phyloP scores from a whole-genome alignment of 2,329 filamentous ascomycete species.

The Colletotrichum tropicale region DNA sequence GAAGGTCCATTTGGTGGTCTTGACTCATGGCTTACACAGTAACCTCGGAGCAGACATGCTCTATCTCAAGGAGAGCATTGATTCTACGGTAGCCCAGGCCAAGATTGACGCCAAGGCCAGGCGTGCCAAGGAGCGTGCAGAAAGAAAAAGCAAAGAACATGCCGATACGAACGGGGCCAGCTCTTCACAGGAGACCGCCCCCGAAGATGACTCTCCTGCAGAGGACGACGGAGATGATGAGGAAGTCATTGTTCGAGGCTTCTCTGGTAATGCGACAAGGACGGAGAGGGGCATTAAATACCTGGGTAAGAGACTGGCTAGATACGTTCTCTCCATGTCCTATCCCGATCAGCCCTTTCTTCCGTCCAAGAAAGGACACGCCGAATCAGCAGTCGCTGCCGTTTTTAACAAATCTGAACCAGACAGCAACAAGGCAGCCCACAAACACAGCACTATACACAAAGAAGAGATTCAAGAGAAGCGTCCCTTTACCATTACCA shows the following conservation, averaged over 20 bases:
- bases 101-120: constrained; percentile 70
- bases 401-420: constrained; percentile 44
- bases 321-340: constrained; percentile 87
- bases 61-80: constrained; percentile 96
- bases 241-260: constrained; percentile 88
- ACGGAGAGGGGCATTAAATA: constrained; percentile 98
- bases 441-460: constrained; percentile 67
- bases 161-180: background rate
- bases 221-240: constrained; percentile 60
- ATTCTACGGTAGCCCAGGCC: constrained; percentile 78
- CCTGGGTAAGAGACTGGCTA: constrained; percentile 90
- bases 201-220: background rate
- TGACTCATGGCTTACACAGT: constrained; percentile 95
- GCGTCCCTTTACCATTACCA: constrained; percentile 82
- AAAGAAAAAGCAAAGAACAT: constrained; percentile 23
- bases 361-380: constrained; percentile 61
- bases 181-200: background rate
- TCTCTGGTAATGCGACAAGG: constrained; percentile 85
- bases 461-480: constrained; percentile 35
- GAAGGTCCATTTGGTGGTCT: constrained; percentile 86
- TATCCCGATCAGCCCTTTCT: constrained; percentile 93
- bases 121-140: constrained; percentile 53
- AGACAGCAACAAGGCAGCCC: constrained; percentile 44
- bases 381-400: constrained; percentile 37
- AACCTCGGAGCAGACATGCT: constrained; percentile 97